Evolutionary conservation across 2,329 filamentous ascomycete species (phyloP).

Genomic region (Coniochaeta prunicola): DNA sequence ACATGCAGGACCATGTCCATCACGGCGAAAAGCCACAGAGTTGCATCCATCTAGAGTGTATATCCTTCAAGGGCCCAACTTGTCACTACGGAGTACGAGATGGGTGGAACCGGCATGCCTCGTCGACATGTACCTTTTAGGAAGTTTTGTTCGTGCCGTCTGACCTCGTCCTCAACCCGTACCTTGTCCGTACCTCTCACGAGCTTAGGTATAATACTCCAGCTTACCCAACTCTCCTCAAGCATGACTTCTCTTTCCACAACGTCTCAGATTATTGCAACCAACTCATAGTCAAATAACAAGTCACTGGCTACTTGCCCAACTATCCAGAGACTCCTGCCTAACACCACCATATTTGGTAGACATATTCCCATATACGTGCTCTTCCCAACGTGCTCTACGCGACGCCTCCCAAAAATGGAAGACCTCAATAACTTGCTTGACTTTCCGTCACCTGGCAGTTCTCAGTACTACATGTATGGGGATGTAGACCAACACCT

Average conservation of each 20-base stretch:
- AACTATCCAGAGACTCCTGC: neutral
- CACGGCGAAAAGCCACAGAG: neutral
- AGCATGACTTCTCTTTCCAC: neutral
- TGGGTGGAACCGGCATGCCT: neutral
- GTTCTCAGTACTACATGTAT: constrained; percentile 24
- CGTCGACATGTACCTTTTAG: neutral
- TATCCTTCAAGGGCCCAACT: neutral
- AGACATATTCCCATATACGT: neutral
- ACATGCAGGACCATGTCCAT: neutral
- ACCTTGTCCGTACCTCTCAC: neutral
- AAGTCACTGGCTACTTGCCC: neutral
- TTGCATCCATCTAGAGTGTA: neutral
- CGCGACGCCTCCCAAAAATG: constrained; percentile 15
- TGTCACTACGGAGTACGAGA: neutral
- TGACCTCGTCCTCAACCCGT: neutral
- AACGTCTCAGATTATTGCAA: neutral
- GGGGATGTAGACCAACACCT: constrained; percentile 27
- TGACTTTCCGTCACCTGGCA: constrained; percentile 24
- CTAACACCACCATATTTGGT: neutral
- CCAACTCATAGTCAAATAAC: neutral
- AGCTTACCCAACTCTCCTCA: neutral
- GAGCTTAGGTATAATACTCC: neutral
- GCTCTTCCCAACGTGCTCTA: neutral
- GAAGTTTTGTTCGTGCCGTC: neutral
- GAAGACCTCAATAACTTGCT: constrained; percentile 20